phyloP scores from a whole-genome alignment of 768 basidiomycete genomes.

The Pluteus cervinus region DNA sequence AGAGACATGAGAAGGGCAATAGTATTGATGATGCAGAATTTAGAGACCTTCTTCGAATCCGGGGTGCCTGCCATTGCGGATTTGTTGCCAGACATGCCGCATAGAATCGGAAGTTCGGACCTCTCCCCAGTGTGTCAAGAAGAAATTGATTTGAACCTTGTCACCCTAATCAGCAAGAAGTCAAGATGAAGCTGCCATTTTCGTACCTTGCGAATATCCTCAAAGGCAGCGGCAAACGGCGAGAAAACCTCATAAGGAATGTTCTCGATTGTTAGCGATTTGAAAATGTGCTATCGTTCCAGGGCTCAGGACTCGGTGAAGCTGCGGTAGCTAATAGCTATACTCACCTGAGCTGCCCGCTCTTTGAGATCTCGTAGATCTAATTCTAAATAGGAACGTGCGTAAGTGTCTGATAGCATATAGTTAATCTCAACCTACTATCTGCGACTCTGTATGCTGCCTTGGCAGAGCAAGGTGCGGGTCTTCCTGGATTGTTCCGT shows the following conservation, averaged over 20 bases:
- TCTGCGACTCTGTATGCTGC: slow-evolving; percentile 81
- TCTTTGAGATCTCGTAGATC: slow-evolving; percentile 69
- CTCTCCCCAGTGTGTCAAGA: slow-evolving; percentile 76
- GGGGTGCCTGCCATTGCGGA: slow-evolving; percentile 75
- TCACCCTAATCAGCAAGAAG: slow-evolving; percentile 42
- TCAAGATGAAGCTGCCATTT: background rate
- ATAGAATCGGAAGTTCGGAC: slow-evolving; percentile 82
- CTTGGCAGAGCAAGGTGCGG: slow-evolving; percentile 76
- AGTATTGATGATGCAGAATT: background rate
- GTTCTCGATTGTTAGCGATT: slow-evolving; percentile 70
- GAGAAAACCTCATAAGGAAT: slow-evolving; percentile 85
- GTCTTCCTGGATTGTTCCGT: slow-evolving; percentile 49
- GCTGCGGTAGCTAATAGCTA: background rate
- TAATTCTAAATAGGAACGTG: slow-evolving; percentile 40
- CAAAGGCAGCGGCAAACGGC: slow-evolving; percentile 76
- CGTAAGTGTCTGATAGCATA: background rate
- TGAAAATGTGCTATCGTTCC: slow-evolving; percentile 58
- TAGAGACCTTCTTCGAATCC: slow-evolving; percentile 78
- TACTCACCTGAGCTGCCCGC: slow-evolving; percentile 50
- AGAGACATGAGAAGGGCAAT: background rate
- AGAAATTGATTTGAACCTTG: slow-evolving; percentile 67
- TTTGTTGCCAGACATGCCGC: slow-evolving; percentile 81
- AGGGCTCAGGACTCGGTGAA: slow-evolving; percentile 2
- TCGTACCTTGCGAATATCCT: slow-evolving; percentile 68
- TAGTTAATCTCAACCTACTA: slow-evolving; percentile 38